Evolutionary conservation across 306 rosid species (phyloP).

Genomic region (Ammopiptanthus mongolicus): DNA sequence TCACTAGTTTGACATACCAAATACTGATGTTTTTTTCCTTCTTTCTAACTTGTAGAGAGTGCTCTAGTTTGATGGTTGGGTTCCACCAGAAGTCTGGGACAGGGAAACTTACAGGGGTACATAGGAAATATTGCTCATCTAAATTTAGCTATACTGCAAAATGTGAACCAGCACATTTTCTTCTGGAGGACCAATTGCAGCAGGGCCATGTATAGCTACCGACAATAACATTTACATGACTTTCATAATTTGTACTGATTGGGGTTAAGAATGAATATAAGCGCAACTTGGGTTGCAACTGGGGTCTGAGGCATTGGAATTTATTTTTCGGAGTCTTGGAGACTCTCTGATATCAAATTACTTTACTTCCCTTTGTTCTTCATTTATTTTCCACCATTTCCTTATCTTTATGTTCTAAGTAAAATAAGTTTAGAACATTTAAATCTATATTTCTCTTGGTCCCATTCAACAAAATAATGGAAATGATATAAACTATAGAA

Average conservation of each 20-base stretch:
- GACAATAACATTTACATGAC: conserved; percentile 35
- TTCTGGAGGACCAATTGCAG: conserved; percentile 55
- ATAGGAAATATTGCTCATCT: conserved; percentile 71
- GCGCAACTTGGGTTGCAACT: conserved; percentile 45
- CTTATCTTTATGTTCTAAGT: conserved; percentile 11
- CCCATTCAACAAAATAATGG: conserved; percentile 24
- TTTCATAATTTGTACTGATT: conserved; percentile 17
- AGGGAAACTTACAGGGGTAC: conserved; percentile 75
- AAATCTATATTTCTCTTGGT: conserved; percentile 10
- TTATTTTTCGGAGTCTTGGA: not conserved
- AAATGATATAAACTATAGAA: not conserved
- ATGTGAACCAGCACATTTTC: conserved; percentile 68
- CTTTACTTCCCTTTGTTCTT: not conserved
- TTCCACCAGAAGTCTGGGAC: conserved; percentile 72
- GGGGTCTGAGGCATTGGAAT: not conserved
- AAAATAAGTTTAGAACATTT: conserved; percentile 6
- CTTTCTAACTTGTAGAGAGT: conserved; percentile 47
- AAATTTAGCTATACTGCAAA: conserved; percentile 58
- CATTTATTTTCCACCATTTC: not conserved
- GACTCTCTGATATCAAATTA: not conserved
- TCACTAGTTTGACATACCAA: not conserved
- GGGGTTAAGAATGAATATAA: conserved; percentile 25
- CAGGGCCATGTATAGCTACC: conserved; percentile 39
- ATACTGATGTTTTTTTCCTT: not conserved
- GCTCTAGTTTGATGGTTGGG: conserved; percentile 70